Evolutionary conservation across 2,329 filamentous ascomycete genomes (phyloP).

Genomic region (Microdochium trichocladiopsis): DNA sequence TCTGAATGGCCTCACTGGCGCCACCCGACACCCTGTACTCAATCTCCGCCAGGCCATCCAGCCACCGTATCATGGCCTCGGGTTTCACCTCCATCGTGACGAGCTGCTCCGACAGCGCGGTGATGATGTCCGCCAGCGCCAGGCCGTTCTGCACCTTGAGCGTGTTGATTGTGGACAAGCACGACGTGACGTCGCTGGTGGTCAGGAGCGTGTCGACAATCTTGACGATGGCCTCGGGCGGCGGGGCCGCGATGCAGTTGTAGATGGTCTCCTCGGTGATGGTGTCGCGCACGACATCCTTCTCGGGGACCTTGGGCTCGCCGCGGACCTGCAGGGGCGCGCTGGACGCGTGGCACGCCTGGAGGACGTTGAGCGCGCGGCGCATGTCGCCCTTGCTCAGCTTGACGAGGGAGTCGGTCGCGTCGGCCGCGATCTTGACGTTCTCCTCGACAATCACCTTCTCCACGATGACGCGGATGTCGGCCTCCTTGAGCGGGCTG

Average conservation of each 20-base stretch:
- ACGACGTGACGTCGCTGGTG: slow-evolving; percentile 83
- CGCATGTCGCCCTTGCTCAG: slow-evolving; percentile 96
- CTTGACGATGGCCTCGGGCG: slow-evolving; percentile 77
- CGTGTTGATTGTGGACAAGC: slow-evolving; percentile 79
- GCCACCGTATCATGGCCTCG: slow-evolving; percentile 84
- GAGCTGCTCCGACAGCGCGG: slow-evolving; percentile 76
- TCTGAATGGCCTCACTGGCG: slow-evolving; percentile 82
- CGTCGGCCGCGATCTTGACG: slow-evolving; percentile 75
- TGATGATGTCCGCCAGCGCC: slow-evolving; percentile 89
- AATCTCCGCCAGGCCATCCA: slow-evolving; percentile 85
- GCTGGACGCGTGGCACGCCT: slow-evolving; percentile 94
- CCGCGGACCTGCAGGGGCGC: slow-evolving; percentile 59
- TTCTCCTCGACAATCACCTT: slow-evolving; percentile 82
- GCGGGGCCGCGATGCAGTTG: slow-evolving; percentile 92
- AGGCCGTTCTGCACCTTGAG: slow-evolving; percentile 81
- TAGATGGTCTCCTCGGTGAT: slow-evolving; percentile 93
- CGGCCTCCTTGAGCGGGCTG: slow-evolving; percentile 80
- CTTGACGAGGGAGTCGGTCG: slow-evolving; percentile 74
- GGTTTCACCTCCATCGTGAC: slow-evolving; percentile 75
- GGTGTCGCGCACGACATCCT: slow-evolving; percentile 64
- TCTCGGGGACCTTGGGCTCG: slow-evolving; percentile 50
- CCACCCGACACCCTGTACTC: slow-evolving; percentile 88
- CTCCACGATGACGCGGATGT: slow-evolving; percentile 81
- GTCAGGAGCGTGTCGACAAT: slow-evolving; percentile 79
- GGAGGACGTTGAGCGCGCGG: slow-evolving; percentile 85